Evolutionary conservation across 2,329 filamentous ascomycete species (phyloP).

Genomic region (Leptographium wingfieldii): DNA sequence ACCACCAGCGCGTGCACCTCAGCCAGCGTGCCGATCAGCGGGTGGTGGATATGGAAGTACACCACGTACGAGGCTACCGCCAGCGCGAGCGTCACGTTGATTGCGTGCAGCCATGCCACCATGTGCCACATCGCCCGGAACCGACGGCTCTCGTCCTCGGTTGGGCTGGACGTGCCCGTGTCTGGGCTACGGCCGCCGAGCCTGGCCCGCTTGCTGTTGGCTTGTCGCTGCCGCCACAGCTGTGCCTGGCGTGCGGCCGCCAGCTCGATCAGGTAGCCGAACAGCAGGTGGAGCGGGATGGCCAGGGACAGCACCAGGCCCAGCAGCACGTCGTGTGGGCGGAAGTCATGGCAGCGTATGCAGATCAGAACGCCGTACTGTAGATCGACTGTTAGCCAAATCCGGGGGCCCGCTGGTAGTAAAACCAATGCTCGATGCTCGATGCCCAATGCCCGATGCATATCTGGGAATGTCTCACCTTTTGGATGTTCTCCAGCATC

Average conservation of each 20-base stretch:
- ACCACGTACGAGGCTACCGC: slow-evolving; percentile 72
- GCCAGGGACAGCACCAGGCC: slow-evolving; percentile 71
- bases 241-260: slow-evolving; percentile 70
- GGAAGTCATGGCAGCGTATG: slow-evolving; percentile 78
- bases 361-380: slow-evolving; percentile 94
- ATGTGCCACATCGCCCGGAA: slow-evolving; percentile 69
- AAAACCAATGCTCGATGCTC: not conserved
- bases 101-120: slow-evolving; percentile 65
- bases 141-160: slow-evolving; percentile 47
- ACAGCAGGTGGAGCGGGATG: slow-evolving; percentile 80
- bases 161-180: slow-evolving; percentile 33
- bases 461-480: slow-evolving; percentile 37
- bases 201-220: not conserved
- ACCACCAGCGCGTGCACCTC: slow-evolving; percentile 90
- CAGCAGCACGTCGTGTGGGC: slow-evolving; percentile 60
- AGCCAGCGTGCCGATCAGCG: slow-evolving; percentile 80
- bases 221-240: slow-evolving; percentile 43
- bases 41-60: slow-evolving; percentile 85
- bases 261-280: slow-evolving; percentile 82
- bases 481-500: slow-evolving; percentile 94
- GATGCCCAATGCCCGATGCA: not conserved
- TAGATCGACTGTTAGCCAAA: not conserved
- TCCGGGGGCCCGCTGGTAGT: not conserved
- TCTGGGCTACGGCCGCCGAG: not conserved
- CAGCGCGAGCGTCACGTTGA: slow-evolving; percentile 76